Evolutionary conservation across 2,329 filamentous ascomycete genomes (phyloP).

Genomic region (Colletotrichum shisoi): DNA sequence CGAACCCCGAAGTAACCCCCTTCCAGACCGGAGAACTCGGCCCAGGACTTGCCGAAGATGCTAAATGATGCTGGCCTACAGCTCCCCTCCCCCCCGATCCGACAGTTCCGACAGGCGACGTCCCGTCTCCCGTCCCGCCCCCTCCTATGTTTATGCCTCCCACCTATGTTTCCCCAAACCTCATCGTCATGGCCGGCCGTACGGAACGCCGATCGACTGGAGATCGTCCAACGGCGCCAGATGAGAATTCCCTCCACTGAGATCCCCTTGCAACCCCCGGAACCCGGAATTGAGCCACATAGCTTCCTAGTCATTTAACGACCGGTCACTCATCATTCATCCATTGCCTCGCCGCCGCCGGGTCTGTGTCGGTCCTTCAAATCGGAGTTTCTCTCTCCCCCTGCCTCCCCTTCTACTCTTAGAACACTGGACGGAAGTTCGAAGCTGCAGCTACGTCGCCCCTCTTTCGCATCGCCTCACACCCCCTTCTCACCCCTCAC

Average conservation of each 20-base stretch:
- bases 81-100: neutral
- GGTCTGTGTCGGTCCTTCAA: slow-evolving; percentile 4
- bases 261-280: slow-evolving; percentile 17
- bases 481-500: neutral
- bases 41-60: neutral
- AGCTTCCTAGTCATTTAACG: neutral
- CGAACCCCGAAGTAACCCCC: neutral
- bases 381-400: slow-evolving; percentile 21
- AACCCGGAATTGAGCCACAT: slow-evolving; percentile 12
- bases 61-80: no score
- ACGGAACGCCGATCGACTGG: slow-evolving; percentile 33
- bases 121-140: neutral
- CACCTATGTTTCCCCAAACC: neutral
- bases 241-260: slow-evolving; percentile 23
- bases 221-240: slow-evolving; percentile 10
- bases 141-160: neutral
- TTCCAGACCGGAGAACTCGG: neutral
- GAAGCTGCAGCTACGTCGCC: slow-evolving; percentile 10
- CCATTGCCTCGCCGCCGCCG: neutral
- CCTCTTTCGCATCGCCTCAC: slow-evolving; percentile 5
- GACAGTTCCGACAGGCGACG: neutral
- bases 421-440: neutral
- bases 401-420: neutral
- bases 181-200: slow-evolving; percentile 30
- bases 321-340: neutral